Evolutionary conservation across 2,329 filamentous ascomycete genomes (phyloP), one percentile per base, ranked within the genome.

Genomic region (Diaporthe sp.): DNA sequence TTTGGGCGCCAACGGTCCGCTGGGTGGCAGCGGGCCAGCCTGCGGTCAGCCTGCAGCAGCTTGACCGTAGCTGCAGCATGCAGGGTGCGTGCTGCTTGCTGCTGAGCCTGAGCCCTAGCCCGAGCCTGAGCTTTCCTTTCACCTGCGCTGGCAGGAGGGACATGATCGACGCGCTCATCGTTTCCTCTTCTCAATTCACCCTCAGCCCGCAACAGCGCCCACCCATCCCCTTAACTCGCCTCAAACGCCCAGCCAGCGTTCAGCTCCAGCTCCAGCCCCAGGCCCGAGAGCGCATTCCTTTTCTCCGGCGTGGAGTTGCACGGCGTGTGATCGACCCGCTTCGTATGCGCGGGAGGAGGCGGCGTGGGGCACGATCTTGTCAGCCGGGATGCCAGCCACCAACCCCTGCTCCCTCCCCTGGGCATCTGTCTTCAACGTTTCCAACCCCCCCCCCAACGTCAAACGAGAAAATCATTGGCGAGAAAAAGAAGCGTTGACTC

Each of bases 11-110:
- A 53, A 67, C 42, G 37, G 15, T 7, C 12, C 17, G 53, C 51
- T 39, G 37, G 4, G 37, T 39, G 37, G 10, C 2, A 55, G 51
- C 25, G n/a, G 51, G 51, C 51, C 37, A 39, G 37, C 37, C 37
- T 39, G 37, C 37, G 37, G 37, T 39, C 37, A 39, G 37, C 37
- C 37, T 39, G 37, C 37, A 39, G 37, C 37, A 39, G 37, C 42
- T 17, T 44, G 12, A n/a, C n/a, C 39, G 57, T 5, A 42, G 8
- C 42, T 65, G 44, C 62, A 68, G 44, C 62, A 37, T 68, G 62
- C 62, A 68, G 62, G 62, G 44, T 68, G 62, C 31, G 34, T 39
- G 62, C 62, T 9, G 44, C 46, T 28, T 28, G 62, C 49, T 17
- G 62, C 28, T 51, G 46, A 34, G 34, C 34, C 34, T 34, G 4